Evolutionary conservation across 2,329 filamentous ascomycete genomes (phyloP).

Genomic region (Scopulariopsis brevicaulis): DNA sequence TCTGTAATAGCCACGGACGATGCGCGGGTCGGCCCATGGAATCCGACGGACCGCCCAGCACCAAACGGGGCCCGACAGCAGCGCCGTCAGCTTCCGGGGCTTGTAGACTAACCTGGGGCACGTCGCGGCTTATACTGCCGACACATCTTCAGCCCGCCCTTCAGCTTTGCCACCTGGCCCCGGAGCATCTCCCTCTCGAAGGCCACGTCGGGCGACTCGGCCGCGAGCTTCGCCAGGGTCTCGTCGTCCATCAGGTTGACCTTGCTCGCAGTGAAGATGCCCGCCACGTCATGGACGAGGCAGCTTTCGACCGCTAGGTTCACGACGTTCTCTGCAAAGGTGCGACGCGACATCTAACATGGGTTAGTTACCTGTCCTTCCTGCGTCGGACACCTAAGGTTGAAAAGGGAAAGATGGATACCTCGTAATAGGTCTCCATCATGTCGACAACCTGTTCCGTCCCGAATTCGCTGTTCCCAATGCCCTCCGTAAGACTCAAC

Average conservation of each 20-base stretch:
- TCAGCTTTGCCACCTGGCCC: not conserved
- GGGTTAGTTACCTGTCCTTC: not conserved
- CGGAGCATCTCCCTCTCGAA: conserved; percentile 4
- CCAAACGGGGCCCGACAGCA: too few species aligned
- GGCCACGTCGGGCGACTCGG: conserved; percentile 16
- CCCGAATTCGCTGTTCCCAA: conserved; percentile 17
- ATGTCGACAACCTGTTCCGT: conserved; percentile 29
- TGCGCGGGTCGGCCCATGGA: too few species aligned
- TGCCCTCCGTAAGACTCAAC: not conserved
- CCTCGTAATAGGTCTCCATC: conserved; percentile 30
- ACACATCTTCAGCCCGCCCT: not conserved
- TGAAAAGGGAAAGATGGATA: conserved; percentile 10
- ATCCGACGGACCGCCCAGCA: too few species aligned
- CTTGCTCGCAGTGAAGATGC: conserved; percentile 24
- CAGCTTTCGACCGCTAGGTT: conserved; percentile 35
- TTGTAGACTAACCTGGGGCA: too few species aligned
- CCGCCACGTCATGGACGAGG: conserved; percentile 25
- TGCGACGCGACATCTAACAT: conserved; percentile 25
- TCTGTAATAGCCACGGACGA: too few species aligned
- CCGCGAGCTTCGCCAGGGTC: conserved; percentile 14
- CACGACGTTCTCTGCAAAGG: conserved; percentile 35
- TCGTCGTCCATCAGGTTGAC: conserved; percentile 22
- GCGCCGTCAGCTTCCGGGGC: too few species aligned
- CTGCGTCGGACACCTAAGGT: too few species aligned
- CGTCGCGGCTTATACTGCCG: not conserved